Conservation (phyloP, 2,329 filamentous ascomycete species). For the Botrytis cinerea region DNA sequence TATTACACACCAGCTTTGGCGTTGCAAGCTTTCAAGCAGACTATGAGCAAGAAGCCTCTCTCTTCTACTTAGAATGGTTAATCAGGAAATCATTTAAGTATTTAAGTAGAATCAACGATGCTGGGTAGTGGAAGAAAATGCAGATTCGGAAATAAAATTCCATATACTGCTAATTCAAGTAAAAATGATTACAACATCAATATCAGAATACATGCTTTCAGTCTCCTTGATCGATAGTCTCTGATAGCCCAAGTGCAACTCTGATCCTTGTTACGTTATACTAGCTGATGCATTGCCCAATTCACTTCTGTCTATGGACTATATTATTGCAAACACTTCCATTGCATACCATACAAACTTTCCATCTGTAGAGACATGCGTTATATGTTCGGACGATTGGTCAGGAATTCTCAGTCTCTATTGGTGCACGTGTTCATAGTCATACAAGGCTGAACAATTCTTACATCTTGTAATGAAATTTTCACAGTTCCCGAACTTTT, state of each 20-base stretch:
- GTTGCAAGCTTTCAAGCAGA: conserved; percentile 51
- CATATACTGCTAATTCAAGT: background rate
- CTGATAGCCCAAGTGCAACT: background rate
- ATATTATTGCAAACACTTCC: background rate
- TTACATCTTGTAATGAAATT: background rate
- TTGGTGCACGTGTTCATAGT: background rate
- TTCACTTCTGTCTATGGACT: background rate
- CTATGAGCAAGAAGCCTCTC: conserved; percentile 44
- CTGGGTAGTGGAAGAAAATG: background rate
- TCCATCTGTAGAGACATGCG: background rate
- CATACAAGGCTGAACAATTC: background rate
- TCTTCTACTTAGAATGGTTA: conserved; percentile 41
- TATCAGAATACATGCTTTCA: background rate
- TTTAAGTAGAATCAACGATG: background rate
- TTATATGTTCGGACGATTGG: background rate
- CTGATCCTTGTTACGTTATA: background rate
- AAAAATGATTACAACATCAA: background rate
- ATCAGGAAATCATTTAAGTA: background rate
- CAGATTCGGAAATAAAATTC: background rate
- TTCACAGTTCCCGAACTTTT: background rate
- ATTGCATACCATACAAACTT: background rate
- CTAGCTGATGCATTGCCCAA: background rate
- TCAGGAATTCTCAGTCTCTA: background rate
- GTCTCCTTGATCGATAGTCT: background rate
- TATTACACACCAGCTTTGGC: conserved; percentile 46